Conservation (phyloP, 192 early-diverging fungal genomes). For the Gonapodya prolifera region DNA sequence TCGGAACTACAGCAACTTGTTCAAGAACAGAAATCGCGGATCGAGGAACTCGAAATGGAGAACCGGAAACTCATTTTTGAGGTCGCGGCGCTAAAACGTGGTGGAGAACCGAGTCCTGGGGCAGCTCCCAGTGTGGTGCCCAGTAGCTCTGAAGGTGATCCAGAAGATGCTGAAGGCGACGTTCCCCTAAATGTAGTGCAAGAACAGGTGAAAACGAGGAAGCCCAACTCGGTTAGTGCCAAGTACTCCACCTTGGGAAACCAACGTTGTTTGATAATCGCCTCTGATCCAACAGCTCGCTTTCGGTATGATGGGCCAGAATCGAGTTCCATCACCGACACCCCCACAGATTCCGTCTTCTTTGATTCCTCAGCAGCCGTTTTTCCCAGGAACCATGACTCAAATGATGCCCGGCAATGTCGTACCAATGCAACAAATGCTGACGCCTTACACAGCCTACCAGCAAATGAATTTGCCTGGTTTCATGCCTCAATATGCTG, state of each 20-base stretch:
- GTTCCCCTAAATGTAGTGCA: neutral
- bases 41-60: neutral
- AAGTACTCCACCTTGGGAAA: neutral
- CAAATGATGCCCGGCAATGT: neutral
- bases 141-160: neutral
- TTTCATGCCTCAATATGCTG: neutral
- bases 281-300: neutral
- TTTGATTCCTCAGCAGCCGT: neutral
- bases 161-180: neutral
- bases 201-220: neutral
- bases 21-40: neutral
- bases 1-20: neutral
- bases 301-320: neutral
- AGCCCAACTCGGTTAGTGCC: neutral
- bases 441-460: neutral
- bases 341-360: neutral
- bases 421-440: neutral
- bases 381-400: neutral
- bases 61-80: neutral
- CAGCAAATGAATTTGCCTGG: neutral
- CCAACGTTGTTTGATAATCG: neutral
- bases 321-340: neutral
- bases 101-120: neutral
- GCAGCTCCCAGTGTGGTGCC: neutral
- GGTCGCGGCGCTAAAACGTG: neutral